Evolutionary conservation across 2,329 filamentous ascomycete genomes (phyloP), one percentile per base, ranked within the genome.

Genomic region (Apiospora kogelbergensis): DNA sequence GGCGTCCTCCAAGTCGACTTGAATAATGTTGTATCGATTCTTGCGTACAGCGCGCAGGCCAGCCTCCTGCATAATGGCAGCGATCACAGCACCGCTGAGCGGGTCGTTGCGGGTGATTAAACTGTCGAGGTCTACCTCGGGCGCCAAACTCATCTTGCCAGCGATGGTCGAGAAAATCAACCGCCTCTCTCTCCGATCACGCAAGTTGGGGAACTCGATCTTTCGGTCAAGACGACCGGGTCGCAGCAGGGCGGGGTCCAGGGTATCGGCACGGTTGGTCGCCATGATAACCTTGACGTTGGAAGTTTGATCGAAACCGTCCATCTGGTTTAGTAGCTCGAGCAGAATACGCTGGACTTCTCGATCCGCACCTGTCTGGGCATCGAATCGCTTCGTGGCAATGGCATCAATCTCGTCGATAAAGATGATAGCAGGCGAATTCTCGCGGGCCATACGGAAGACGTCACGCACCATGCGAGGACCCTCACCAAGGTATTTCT

Each of bases 241-340:
- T 76, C 96, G 94, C 71, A 99, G 89, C 71, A 99, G 88, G 53
- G 96, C 96, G 20, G 96, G 96, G 80, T 99, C 96, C 73, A 99
- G 88, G 7, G 96, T 99, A 81, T 98, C 96, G 73, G 96, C 95
- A 80, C 96, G 92, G 86, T 99, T 99, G 74, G 96, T 99, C 74
- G 96, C 96, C 96, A 99, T 99, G 84, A 99, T 99, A 80, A 99
- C 96, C 86, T 99, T 99, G 83, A 99, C 96, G 82, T 99, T 99
- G 80, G 94, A 93, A 0, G 94, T 97, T 83, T 99, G 96, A 81
- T 99, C 96, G 85, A 99, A 99, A 73, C 96, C 96, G 80, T 99
- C 96, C 96, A 99, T 99, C 84, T 99, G 96, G 84, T 99, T 99
- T 73, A 99, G 91, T 74, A 99, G 85, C 81, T 99, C 96, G 70